phyloP scores from a whole-genome alignment of 73 alveolate genomes.

The Tetrahymena malaccensis region DNA sequence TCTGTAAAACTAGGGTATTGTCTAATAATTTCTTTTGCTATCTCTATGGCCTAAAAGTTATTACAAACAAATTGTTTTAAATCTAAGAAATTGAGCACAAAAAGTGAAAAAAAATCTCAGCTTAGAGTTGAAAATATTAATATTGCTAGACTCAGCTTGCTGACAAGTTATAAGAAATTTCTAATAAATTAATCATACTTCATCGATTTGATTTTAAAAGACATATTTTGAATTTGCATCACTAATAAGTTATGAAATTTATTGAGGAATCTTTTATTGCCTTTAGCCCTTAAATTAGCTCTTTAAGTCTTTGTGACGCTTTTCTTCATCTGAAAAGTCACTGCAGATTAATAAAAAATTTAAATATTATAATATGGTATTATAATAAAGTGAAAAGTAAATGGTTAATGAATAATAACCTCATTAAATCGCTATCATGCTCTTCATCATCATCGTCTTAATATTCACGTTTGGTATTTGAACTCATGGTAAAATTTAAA shows the following conservation, averaged over 20 bases:
- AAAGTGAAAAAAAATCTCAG: too few species aligned
- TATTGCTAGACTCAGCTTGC: too few species aligned
- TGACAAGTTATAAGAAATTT: too few species aligned
- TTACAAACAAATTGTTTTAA: too few species aligned
- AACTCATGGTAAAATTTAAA: not conserved
- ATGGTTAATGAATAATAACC: not conserved
- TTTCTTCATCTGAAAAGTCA: not conserved
- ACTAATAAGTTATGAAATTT: not conserved
- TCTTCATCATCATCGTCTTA: not conserved
- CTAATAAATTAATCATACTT: not conserved
- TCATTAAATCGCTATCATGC: not conserved
- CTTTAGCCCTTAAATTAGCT: not conserved
- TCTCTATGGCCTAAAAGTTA: not conserved
- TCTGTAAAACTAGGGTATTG: not conserved
- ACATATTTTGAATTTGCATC: not conserved
- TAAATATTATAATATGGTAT: not conserved
- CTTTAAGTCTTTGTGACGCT: not conserved
- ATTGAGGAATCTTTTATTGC: not conserved
- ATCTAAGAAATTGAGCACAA: too few species aligned
- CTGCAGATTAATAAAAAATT: not conserved
- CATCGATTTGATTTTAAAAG: not conserved
- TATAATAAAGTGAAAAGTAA: not conserved
- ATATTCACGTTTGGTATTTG: not conserved
- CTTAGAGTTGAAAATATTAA: too few species aligned
- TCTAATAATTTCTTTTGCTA: not conserved